phyloP scores from a whole-genome alignment of 208 protist genomes.

The Crithidia expoeki region DNA sequence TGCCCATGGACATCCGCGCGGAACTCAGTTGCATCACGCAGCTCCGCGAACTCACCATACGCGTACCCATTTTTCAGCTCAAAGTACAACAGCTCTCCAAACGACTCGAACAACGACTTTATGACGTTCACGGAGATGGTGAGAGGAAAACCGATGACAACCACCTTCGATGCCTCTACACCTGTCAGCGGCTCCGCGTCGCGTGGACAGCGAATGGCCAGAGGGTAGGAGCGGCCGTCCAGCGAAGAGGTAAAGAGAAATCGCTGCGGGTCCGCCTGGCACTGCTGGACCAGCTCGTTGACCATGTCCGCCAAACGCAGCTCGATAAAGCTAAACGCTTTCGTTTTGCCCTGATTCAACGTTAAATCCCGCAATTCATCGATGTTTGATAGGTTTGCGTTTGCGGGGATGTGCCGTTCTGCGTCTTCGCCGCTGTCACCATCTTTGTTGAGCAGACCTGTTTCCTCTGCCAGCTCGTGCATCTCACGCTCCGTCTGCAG shows the following conservation, averaged over 20 bases:
- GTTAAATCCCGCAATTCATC: conserved; percentile 65
- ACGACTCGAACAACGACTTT: conserved; percentile 61
- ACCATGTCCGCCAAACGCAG: conserved; percentile 80
- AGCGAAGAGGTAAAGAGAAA: conserved; percentile 61
- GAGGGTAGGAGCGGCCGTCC: conserved; percentile 56
- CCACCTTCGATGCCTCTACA: conserved; percentile 66
- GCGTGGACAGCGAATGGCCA: conserved; percentile 72
- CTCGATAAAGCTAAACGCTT: conserved; percentile 88
- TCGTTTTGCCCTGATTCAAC: conserved; percentile 56
- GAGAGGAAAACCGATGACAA: conserved; percentile 76
- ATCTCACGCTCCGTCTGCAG: conserved; percentile 74
- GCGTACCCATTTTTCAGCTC: conserved; percentile 70
- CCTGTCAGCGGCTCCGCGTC: conserved; percentile 66
- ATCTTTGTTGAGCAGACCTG: conserved; percentile 24
- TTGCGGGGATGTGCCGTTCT: conserved; percentile 59
- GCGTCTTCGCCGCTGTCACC: conserved; percentile 35
- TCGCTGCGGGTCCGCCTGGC: conserved; percentile 47
- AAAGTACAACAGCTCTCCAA: conserved; percentile 64
- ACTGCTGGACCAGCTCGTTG: conserved; percentile 74
- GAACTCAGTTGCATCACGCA: conserved; percentile 64
- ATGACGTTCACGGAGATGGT: conserved; percentile 60
- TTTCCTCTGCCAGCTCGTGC: conserved; percentile 38
- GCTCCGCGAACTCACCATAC: conserved; percentile 74
- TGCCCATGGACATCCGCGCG: conserved; percentile 74
- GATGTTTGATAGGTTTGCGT: conserved; percentile 61